Base-by-base conservation (phyloP, 2,329 filamentous ascomycete species). In the Aspergillus brasiliensis region DNA sequence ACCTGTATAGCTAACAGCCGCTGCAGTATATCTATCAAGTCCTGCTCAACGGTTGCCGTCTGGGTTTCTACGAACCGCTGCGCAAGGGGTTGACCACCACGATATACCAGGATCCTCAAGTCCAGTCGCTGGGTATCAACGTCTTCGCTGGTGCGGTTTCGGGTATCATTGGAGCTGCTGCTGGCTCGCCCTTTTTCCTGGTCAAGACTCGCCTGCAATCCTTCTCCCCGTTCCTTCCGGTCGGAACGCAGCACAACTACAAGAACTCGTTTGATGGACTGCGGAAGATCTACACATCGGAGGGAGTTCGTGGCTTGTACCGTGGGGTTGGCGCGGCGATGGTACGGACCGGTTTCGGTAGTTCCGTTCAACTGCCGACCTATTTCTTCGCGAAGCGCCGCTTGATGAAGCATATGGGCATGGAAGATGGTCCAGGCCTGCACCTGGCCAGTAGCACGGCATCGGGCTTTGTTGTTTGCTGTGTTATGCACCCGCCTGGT, bases 31-130 rank as follows among this genome's bases (percentile, higher is more conserved):
- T 97, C 73, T 99, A 99, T 81, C 95, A 99, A 80, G 87, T 98
- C 71, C 86, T 96, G 54, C 88, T 99, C 71, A 99, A 99, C 77
- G 95, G 95, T 71, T 99, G 93, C 79, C 91, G 95, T 57, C 83
- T 99, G 57, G 93, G 95, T 62, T 97, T 99, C 83, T 99, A 99
- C 83, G 95, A 99, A 75, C 95, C 95, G 5, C 86, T 98, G 79
- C 91, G 95, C 73, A 83, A 86, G 51, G 83, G 82, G 21, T 74
- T 96, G 47, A 88, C 92, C 0, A 82, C 80, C 5, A 79, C 91
- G 52, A 76, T 97, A 58, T 90, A 91, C 78, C 83, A 85, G 62
- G 89, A 96, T 74, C 75, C 85, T 31, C 83, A 83, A n/a, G 84
- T 88, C 27, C 95, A 99, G 77, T 94, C 88, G 67, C 84, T 98